Percentiles rank a stretch among this genome's conserved stretches.
phyloP scores from a whole-genome alignment of 2,329 filamentous ascomycete genomes.

The Cytospora piceae region DNA sequence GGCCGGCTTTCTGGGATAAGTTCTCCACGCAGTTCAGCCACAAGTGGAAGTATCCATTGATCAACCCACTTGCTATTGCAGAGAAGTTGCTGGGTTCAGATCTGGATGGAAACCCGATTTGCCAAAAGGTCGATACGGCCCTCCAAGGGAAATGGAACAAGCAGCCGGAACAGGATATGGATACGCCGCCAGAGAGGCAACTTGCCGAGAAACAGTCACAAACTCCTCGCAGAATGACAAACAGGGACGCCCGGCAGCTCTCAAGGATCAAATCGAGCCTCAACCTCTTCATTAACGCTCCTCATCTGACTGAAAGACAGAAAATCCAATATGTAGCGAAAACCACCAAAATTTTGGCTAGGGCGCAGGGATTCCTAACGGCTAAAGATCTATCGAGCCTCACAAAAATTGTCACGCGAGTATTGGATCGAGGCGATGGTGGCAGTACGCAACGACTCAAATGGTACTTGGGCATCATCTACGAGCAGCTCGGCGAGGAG shows the following conservation, averaged over 20 bases:
- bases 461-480: slow-evolving; percentile 42
- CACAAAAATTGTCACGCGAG: slow-evolving; percentile 39
- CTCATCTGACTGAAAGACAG: slow-evolving; percentile 29
- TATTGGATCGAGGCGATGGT: slow-evolving; percentile 39
- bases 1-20: slow-evolving; percentile 34
- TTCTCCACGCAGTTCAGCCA: slow-evolving; percentile 26
- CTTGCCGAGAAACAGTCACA: not conserved
- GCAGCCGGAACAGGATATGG: not conserved
- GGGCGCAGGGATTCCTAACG: slow-evolving; percentile 39
- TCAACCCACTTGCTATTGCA: slow-evolving; percentile 17
- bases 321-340: slow-evolving; percentile 40
- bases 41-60: slow-evolving; percentile 13
- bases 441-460: slow-evolving; percentile 42
- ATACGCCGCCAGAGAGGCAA: not conserved
- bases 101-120: slow-evolving; percentile 8
- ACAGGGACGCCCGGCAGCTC: slow-evolving; percentile 5
- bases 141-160: not conserved
- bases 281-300: slow-evolving; percentile 6
- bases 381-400: slow-evolving; percentile 26
- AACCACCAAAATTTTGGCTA: slow-evolving; percentile 39
- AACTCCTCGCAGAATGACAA: not conserved
- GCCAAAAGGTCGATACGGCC: slow-evolving; percentile 11
- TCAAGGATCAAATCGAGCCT: slow-evolving; percentile 21
- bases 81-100: slow-evolving; percentile 2
- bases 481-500: slow-evolving; percentile 35